These are phyloP conservation scores for Brettanomyces nanus DNA, from an alignment of 805 yeast genomes.

Conservation along the genomic window DNA sequence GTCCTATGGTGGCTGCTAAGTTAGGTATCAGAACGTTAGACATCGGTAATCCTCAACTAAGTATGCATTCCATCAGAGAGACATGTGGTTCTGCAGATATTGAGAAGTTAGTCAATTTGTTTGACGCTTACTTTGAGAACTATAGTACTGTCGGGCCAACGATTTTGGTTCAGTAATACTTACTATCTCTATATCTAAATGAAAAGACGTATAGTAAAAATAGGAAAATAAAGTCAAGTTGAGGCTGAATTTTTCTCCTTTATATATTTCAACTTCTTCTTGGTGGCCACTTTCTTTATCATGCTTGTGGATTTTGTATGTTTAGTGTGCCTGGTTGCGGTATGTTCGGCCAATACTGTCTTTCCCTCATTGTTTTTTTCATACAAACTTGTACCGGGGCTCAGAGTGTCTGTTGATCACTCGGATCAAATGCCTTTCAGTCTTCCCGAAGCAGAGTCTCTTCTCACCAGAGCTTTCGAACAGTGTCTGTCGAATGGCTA, in stretches of 20 bases:
- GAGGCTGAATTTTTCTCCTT: no score
- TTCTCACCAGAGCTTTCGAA: conserved; percentile 17
- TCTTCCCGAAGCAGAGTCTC: conserved; percentile 14
- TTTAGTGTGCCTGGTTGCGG: no score
- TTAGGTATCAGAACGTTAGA: conserved; percentile 84
- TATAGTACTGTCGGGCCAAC: conserved; percentile 33
- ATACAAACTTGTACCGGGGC: conserved; percentile 21
- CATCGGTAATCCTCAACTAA: conserved; percentile 83
- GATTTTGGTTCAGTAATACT: conserved; percentile 29
- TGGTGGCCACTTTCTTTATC: no score
- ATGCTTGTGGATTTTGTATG: no score
- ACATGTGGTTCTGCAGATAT: conserved; percentile 80
- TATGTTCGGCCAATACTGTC: no score
- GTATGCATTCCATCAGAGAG: conserved; percentile 93
- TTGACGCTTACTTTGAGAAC: conserved; percentile 50
- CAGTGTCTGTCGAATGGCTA: conserved; percentile 51
- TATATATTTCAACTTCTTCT: no score
- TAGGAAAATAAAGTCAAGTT: no score
- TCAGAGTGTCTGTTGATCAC: conserved; percentile 22
- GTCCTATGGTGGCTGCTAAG: conserved; percentile 84
- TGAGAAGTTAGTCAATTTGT: conserved; percentile 50
- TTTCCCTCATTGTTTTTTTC: conserved; percentile 24
- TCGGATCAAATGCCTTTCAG: conserved; percentile 24
- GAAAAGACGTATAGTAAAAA: no score
- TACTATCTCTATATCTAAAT: not conserved